Evolutionary conservation across 306 rosid species (phyloP), one percentile per base, ranked within the genome.

Genomic region (Malus orientalis): DNA sequence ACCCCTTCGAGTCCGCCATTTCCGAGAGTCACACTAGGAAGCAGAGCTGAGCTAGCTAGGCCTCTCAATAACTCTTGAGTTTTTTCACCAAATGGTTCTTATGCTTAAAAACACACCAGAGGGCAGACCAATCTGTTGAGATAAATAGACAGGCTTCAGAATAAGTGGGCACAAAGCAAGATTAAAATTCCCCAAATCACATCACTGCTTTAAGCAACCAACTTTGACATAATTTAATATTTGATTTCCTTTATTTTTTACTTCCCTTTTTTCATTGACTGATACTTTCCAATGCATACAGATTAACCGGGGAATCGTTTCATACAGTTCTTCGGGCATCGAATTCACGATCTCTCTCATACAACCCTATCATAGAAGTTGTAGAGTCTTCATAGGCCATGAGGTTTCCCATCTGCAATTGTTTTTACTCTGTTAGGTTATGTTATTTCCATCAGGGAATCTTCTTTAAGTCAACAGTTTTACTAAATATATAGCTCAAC

Each of bases 131-230:
- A 36, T 60, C 67, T 45, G 20, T 16, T 33, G 75, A 64, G 76
- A 60, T 85, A 84, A 85, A 80, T 74, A 72, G 78, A 84, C 63
- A 51, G 47, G 36, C 25, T 67, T 75, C 73, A 70, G 90, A 87
- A 87, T 81, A 87, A 84, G 86, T 87, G 85, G 90, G 79, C 75
- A 82, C 83, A 88, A 88, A 86, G 96, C 91, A 91, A 89, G 88
- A 89, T 91, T 76, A 87, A 73, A 89, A 86, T 90, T 86, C 88
- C 82, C 70, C 74, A 78, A 27, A 86, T 89, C 96, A 84, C 83
- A 79, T 86, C 86, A 78, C 80, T 44, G 78, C 97, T 91, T 83
- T 87, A 87, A 90, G 90, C 86, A 79, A 87, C 88, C 86, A 53
- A 60, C 79, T 83, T 69, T 74, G 69, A 44, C 80, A 82, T 77